These are phyloP conservation scores for Biancaea sappan DNA, from an alignment of 306 rosid species.

Conservation along the genomic window DNA sequence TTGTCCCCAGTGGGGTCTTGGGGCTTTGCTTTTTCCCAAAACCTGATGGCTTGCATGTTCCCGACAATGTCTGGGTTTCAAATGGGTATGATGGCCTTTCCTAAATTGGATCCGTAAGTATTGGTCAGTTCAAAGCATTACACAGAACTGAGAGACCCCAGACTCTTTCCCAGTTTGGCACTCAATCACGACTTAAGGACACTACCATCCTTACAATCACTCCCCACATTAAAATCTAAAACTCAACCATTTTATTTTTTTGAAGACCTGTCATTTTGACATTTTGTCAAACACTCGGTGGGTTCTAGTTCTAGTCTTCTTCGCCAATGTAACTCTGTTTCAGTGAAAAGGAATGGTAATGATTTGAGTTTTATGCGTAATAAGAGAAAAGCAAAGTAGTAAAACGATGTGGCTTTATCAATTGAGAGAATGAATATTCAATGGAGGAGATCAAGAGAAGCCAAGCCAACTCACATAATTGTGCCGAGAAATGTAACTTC, in stretches of 20 bases:
- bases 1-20: conserved; percentile 32
- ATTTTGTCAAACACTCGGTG: conserved; percentile 21
- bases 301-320: background rate
- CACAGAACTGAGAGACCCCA: conserved; percentile 50
- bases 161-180: conserved; percentile 46
- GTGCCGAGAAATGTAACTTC: conserved; percentile 14
- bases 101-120: conserved; percentile 55
- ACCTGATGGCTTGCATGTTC: conserved; percentile 79
- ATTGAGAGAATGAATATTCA: conserved; percentile 32
- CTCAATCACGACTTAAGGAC: conserved; percentile 33
- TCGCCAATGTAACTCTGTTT: background rate
- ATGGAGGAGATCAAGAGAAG: conserved; percentile 38
- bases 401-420: conserved; percentile 16
- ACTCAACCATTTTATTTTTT: background rate
- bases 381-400: conserved; percentile 8
- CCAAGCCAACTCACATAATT: conserved; percentile 38
- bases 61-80: conserved; percentile 76
- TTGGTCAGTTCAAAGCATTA: conserved; percentile 42
- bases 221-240: conserved; percentile 15
- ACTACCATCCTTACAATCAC: conserved; percentile 35
- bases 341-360: background rate
- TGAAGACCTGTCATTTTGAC: conserved; percentile 18
- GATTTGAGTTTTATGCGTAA: background rate
- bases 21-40: conserved; percentile 48
- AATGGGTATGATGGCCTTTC: conserved; percentile 74